These are phyloP conservation scores for Exserohilum rostratum DNA, from an alignment of 2,329 filamentous ascomycete genomes.

Conservation along the genomic window DNA sequence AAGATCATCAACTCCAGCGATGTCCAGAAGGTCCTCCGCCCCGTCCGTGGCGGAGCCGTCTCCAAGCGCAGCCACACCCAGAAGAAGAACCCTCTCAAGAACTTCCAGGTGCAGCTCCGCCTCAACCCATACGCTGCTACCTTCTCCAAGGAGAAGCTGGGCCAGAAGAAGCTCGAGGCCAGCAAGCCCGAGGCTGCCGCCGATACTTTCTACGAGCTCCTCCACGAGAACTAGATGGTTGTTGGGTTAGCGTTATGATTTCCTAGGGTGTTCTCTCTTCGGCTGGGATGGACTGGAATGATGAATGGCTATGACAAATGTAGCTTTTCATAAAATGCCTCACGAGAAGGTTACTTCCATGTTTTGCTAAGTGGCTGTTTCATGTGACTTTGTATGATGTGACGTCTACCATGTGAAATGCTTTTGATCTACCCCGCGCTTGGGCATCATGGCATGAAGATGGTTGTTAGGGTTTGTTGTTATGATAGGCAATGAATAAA, in stretches of 20 bases:
- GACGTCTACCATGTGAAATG: neutral
- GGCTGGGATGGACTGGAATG: constrained; percentile 30
- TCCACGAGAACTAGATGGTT: constrained; percentile 56
- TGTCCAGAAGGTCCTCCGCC: constrained; percentile 93
- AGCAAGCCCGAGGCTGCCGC: constrained; percentile 65
- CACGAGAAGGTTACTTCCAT: constrained; percentile 29
- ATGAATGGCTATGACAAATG: constrained; percentile 33
- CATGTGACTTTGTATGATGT: constrained; percentile 1
- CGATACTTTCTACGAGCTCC: constrained; percentile 57
- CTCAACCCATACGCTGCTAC: constrained; percentile 97
- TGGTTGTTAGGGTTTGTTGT: neutral
- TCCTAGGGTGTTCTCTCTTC: constrained; percentile 34
- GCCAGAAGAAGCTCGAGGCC: constrained; percentile 68
- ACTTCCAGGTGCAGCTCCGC: constrained; percentile 98
- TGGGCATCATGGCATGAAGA: neutral
- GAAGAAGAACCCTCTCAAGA: constrained; percentile 99
- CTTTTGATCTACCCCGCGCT: neutral
- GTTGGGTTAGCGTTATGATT: constrained; percentile 30
- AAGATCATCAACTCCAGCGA: constrained; percentile 99
- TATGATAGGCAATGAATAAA: neutral
- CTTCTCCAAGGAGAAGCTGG: constrained; percentile 85
- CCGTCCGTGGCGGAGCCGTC: constrained; percentile 84
- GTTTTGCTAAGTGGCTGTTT: constrained; percentile 6
- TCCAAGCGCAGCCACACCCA: constrained; percentile 91
- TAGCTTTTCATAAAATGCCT: constrained; percentile 39